Conservation (phyloP, 495 filamentous ascomycete species). For the Hypoxylon rickii region DNA sequence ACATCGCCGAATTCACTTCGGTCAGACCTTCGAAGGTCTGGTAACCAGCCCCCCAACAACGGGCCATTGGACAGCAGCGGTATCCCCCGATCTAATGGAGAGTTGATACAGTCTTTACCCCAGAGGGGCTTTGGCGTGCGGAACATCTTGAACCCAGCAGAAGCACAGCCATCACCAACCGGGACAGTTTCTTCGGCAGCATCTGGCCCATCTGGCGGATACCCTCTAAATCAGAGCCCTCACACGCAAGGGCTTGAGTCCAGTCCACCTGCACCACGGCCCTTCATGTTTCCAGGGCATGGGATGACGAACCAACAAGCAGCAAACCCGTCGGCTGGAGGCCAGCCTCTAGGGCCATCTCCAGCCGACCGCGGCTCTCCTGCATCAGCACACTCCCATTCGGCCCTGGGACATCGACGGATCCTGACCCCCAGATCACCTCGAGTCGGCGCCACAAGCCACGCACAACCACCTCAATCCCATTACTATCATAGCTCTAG, state of each 20-base stretch:
- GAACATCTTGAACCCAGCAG: constrained; percentile 56
- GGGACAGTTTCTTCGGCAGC: constrained; percentile 29
- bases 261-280: constrained; percentile 38
- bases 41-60: constrained; percentile 31
- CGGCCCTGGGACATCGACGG: constrained; percentile 48
- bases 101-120: constrained; percentile 41
- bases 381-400: constrained; percentile 44
- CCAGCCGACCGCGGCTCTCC: constrained; percentile 46
- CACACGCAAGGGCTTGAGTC: constrained; percentile 29
- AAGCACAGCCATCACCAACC: constrained; percentile 32
- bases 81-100: constrained; percentile 37
- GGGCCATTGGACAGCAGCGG: constrained; percentile 27
- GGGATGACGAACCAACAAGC: constrained; percentile 35
- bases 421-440: constrained; percentile 72
- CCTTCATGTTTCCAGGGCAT: constrained; percentile 36
- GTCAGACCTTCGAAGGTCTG: constrained; percentile 30
- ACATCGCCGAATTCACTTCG: constrained; percentile 32
- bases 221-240: constrained; percentile 30
- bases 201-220: constrained; percentile 19
- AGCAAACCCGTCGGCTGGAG: constrained; percentile 36
- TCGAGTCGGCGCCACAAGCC: constrained; percentile 49
- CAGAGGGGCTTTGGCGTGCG: constrained; percentile 52
- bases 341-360: constrained; percentile 38
- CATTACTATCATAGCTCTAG: constrained; percentile 40
- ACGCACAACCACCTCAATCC: constrained; percentile 51